Percentiles rank a stretch among this genome's conserved stretches.
Conservation (phyloP, 305 asterid genomes). For the Striga hermonthica region DNA sequence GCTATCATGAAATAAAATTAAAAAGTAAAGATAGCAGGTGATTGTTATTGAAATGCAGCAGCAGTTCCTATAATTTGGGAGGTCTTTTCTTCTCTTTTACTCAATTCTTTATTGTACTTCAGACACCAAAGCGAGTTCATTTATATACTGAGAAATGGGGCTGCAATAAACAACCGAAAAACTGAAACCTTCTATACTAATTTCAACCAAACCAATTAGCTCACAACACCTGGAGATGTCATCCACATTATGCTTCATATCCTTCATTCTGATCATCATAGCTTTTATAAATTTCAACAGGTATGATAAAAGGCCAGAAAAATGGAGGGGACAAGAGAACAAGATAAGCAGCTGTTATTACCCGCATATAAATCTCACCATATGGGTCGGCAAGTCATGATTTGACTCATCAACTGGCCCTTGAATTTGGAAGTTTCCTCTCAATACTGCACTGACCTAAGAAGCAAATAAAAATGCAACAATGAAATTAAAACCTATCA, state of each 20-base stretch:
- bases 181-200: constrained; percentile 1
- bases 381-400: constrained; percentile 45
- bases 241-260: constrained; percentile 18
- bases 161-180: constrained; percentile 19
- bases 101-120: not conserved
- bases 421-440: constrained; percentile 55
- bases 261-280: constrained; percentile 11
- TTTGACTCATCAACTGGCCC: constrained; percentile 53
- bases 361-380: constrained; percentile 68
- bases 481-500: constrained; percentile 1
- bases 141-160: not conserved
- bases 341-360: constrained; percentile 41
- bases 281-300: constrained; percentile 13
- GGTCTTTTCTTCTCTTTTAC: not conserved
- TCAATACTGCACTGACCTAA: constrained; percentile 51
- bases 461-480: constrained; percentile 31
- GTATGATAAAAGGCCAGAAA: constrained; percentile 19
- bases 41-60: not conserved
- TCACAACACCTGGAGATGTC: constrained; percentile 15
- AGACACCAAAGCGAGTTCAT: not conserved
- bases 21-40: not conserved
- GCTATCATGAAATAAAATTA: not conserved
- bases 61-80: not conserved
- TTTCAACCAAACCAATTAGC: constrained; percentile 26
- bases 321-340: constrained; percentile 23